These are phyloP conservation scores for Fragilariopsis cylindrus DNA, from an alignment of 108 stramenopile species.

Conservation along the genomic window DNA sequence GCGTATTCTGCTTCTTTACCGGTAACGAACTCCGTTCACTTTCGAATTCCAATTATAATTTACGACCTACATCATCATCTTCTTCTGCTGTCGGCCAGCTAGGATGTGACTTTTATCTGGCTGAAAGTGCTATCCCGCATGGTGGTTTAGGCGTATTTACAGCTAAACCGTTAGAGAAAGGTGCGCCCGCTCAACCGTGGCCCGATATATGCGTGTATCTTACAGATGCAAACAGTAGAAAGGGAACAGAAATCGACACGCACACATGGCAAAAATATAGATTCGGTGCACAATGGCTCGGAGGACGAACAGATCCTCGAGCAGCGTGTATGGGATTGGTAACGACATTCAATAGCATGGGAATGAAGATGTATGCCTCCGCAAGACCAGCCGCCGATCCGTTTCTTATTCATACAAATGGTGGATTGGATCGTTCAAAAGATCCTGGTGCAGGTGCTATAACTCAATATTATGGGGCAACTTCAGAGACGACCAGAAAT, in stretches of 20 bases:
- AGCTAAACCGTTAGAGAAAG: not conserved
- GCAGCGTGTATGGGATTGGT: conserved; percentile 22
- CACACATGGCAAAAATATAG: conserved; percentile 13
- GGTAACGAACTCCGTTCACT: too few relatives aligned
- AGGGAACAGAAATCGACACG: conserved; percentile 10
- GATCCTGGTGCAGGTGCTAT: conserved; percentile 18
- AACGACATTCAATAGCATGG: conserved; percentile 15
- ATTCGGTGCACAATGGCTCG: conserved; percentile 8
- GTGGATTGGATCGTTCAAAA: conserved; percentile 7
- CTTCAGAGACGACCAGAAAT: conserved; percentile 7
- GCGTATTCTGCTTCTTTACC: too few relatives aligned
- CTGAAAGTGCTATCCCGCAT: conserved; percentile 31
- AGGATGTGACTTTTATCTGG: conserved; percentile 36
- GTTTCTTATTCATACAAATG: not conserved
- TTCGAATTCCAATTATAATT: too few relatives aligned
- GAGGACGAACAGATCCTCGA: not conserved
- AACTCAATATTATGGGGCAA: conserved; percentile 4
- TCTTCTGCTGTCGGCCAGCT: too few relatives aligned
- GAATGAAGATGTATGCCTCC: not conserved
- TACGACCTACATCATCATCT: too few relatives aligned
- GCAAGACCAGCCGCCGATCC: not conserved
- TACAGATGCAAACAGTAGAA: not conserved
- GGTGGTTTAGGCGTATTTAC: conserved; percentile 45
- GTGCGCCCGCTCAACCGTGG: not conserved
- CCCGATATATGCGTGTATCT: conserved; percentile 1